phyloP scores from a whole-genome alignment of 2,329 filamentous ascomycete genomes.

The Akanthomyces dipterigenus region DNA sequence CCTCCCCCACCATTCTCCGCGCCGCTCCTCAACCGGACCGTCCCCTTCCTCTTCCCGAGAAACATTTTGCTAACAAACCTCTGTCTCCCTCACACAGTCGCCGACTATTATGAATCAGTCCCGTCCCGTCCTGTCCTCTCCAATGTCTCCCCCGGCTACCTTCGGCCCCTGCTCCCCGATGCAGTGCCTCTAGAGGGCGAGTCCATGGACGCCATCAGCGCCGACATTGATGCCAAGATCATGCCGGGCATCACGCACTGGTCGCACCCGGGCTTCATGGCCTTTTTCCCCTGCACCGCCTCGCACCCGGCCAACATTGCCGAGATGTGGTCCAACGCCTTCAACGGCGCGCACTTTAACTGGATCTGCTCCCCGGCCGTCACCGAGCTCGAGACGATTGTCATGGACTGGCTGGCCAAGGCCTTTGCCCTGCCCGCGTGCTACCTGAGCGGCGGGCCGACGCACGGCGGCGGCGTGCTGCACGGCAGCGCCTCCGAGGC shows the following conservation, averaged over 20 bases:
- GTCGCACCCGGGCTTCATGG: conserved; percentile 92
- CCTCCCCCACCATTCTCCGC: background rate
- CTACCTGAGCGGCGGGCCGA: conserved; percentile 64
- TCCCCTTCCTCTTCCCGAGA: background rate
- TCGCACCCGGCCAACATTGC: conserved; percentile 82
- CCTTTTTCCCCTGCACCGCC: conserved; percentile 81
- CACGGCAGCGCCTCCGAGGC: conserved; percentile 88
- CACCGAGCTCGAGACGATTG: conserved; percentile 87
- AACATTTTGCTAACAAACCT: background rate
- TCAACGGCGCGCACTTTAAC: conserved; percentile 90
- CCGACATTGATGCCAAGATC: conserved; percentile 79
- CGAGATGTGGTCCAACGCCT: conserved; percentile 84
- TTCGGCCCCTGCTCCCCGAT: conserved; percentile 68
- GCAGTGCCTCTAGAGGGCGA: conserved; percentile 60
- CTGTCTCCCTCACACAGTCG: conserved; percentile 48
- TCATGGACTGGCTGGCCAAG: conserved; percentile 85
- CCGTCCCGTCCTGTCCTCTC: conserved; percentile 66
- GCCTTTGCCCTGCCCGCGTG: conserved; percentile 65
- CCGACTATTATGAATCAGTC: conserved; percentile 75
- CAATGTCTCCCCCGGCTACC: conserved; percentile 75
- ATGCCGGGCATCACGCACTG: conserved; percentile 91
- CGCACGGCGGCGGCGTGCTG: conserved; percentile 79
- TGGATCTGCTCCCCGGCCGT: conserved; percentile 92
- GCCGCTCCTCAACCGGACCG: background rate
- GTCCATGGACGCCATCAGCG: conserved; percentile 71